Percentiles rank a stretch among this genome's conserved stretches.
Evolutionary conservation across 75 land plant species (phyloP).

Genomic region (Adiantum capillusveneris): DNA sequence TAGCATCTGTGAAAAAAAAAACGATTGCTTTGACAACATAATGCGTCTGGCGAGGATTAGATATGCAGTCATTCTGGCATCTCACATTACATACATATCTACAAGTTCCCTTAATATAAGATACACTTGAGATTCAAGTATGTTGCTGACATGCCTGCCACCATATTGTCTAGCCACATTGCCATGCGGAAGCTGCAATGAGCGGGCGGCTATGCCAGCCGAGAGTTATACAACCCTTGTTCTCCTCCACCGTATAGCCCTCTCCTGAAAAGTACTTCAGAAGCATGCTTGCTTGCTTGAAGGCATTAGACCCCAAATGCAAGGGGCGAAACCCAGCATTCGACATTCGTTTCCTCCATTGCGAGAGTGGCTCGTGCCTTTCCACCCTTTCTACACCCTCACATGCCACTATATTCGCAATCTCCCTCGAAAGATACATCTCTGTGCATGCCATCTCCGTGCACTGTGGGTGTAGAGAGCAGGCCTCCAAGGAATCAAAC

Average conservation of each 20-base stretch:
- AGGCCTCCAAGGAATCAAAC: constrained; percentile 80
- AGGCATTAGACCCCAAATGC: constrained; percentile 61
- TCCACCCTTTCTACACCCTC: constrained; percentile 66
- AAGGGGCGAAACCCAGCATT: constrained; percentile 48
- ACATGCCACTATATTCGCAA: constrained; percentile 71
- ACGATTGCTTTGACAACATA: no score
- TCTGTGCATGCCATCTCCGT: constrained; percentile 42
- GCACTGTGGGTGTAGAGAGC: constrained; percentile 18
- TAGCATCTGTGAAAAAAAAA: no score
- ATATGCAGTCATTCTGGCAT: no score
- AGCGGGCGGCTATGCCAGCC: constrained; percentile 87
- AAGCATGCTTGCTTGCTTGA: constrained; percentile 67
- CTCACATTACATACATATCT: no score
- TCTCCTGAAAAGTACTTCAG: constrained; percentile 57
- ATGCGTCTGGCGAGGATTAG: no score
- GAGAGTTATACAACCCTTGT: constrained; percentile 55
- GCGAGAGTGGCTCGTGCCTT: constrained; percentile 61
- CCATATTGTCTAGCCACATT: constrained; percentile 7
- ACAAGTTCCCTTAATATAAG: no score
- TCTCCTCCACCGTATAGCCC: constrained; percentile 72
- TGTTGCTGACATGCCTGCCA: no score
- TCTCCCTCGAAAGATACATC: constrained; percentile 58
- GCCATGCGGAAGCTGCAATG: constrained; percentile 83
- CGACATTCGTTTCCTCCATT: constrained; percentile 52
- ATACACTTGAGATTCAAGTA: no score